A percentile compares a stretch with the other conserved stretches of the same genome.
Conservation (phyloP, 2,329 filamentous ascomycete species). For the Colletotrichum destructivum region DNA sequence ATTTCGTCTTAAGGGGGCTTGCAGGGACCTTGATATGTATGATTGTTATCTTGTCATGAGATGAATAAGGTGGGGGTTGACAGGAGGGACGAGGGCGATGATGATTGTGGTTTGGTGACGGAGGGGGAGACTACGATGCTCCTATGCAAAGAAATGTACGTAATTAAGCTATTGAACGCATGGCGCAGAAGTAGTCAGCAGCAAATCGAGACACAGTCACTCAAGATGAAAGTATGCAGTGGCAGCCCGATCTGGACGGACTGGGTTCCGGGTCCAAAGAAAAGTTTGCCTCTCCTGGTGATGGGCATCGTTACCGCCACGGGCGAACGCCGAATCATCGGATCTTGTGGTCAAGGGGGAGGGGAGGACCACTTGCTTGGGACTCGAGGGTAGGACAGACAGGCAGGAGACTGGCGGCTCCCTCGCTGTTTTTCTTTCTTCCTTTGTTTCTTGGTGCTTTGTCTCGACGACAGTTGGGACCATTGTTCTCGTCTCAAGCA, state of each 20-base stretch:
- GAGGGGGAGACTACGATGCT: too few species aligned
- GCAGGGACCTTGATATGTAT: slow-evolving; percentile 5
- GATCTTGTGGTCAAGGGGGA: neutral
- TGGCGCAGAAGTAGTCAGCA: too few species aligned
- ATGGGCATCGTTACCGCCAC: neutral
- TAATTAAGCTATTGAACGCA: too few species aligned
- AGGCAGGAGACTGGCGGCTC: neutral
- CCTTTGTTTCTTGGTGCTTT: neutral
- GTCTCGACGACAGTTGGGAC: neutral
- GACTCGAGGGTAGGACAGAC: neutral
- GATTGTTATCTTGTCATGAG: too few species aligned
- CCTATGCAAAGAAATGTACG: too few species aligned
- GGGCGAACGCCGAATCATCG: neutral
- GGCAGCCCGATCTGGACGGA: neutral
- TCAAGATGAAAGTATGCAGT: neutral
- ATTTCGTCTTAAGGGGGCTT: neutral
- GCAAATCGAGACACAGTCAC: neutral
- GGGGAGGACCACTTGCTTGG: neutral
- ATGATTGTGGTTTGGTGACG: too few species aligned
- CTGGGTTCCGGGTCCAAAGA: neutral
- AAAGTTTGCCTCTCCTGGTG: too few species aligned
- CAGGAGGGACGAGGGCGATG: too few species aligned
- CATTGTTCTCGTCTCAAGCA: neutral
- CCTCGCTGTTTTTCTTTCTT: neutral
- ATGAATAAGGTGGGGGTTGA: too few species aligned